Percentiles rank a stretch among this genome's conserved stretches.
These are phyloP conservation scores for Selenicereus undatus DNA, from an alignment of 148 eudicot species.

Conservation along the genomic window DNA sequence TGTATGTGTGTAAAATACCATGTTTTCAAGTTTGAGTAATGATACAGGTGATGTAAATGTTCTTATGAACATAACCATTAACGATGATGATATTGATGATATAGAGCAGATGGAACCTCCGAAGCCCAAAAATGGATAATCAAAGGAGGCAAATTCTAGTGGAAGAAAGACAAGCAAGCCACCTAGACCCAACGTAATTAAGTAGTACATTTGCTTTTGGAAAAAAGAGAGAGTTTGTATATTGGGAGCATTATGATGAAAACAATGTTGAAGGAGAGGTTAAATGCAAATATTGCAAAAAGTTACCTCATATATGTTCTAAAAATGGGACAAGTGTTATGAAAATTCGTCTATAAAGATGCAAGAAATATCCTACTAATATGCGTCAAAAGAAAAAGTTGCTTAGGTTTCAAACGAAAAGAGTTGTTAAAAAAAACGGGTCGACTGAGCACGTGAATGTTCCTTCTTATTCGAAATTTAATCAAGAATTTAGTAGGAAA, in stretches of 20 bases:
- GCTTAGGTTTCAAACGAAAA: too few relatives aligned
- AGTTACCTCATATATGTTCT: not conserved
- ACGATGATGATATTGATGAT: not conserved
- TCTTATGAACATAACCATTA: too few relatives aligned
- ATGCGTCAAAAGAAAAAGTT: too few relatives aligned
- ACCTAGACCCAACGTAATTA: not conserved
- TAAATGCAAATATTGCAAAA: not conserved
- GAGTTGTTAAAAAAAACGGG: not conserved
- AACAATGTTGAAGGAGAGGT: not conserved
- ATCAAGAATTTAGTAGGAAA: not conserved
- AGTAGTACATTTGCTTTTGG: not conserved
- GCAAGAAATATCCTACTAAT: not conserved
- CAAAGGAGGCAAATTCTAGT: not conserved
- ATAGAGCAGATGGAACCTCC: not conserved
- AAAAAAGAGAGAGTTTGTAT: not conserved
- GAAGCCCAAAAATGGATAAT: not conserved
- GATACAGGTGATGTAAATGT: too few relatives aligned
- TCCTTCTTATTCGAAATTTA: not conserved
- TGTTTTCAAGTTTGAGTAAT: too few relatives aligned
- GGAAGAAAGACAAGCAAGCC: not conserved
- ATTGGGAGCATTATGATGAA: not conserved
- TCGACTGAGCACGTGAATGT: not conserved
- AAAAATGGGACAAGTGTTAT: not conserved
- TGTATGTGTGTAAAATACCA: too few relatives aligned
- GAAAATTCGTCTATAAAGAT: not conserved